Evolutionary conservation across 306 rosid genomes (phyloP), one percentile per base, ranked within the genome.

Genomic region (Fragaria iinumae): DNA sequence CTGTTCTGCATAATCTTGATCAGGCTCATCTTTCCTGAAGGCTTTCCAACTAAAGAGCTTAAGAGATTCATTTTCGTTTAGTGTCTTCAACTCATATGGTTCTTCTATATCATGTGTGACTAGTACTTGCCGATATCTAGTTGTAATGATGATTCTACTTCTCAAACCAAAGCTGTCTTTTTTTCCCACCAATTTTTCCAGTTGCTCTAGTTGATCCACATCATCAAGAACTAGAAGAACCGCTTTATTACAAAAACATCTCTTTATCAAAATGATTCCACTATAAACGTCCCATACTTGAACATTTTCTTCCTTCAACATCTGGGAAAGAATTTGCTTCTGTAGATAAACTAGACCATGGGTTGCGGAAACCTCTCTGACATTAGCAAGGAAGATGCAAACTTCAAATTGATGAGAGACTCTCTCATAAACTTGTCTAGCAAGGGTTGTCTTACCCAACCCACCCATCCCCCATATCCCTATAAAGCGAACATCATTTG

Each of bases 41-140:
- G 78, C 82, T 27, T 50, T 80, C 50, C 47, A 53, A n/a, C 38
- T 63, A 43, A 80, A 62, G 12, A 73, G 83, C 4, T 67, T 11
- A 65, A 73, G 74, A 3, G 75, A 69, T 18, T 73, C 83, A 27
- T 21, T 25, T 6, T 12, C 5, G 18, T 29, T 4, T 25, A 80
- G 23, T 29, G 36, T n/a, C 12, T 55, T 48, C 38, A 73, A 29
- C 57, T 62, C 4, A 21, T 36, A 53, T n/a, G 3, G n/a, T 29
- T n/a, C 3, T 5, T 43, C 44, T 18, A 80, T 29, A 13, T 21
- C 79, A 0, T 20, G 8, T 20, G 16, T 20, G 1, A 27, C 55
- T 27, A 80, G 45, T 5, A 73, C 59, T 1, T 0, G 50, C 59
- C 38, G 34, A 14, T 21, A 0, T 56, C 39, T 73, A 2, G 76